Conservation (phyloP, 202 grass and related monocot species). For the Schoenoplectus tabernaemontani region DNA sequence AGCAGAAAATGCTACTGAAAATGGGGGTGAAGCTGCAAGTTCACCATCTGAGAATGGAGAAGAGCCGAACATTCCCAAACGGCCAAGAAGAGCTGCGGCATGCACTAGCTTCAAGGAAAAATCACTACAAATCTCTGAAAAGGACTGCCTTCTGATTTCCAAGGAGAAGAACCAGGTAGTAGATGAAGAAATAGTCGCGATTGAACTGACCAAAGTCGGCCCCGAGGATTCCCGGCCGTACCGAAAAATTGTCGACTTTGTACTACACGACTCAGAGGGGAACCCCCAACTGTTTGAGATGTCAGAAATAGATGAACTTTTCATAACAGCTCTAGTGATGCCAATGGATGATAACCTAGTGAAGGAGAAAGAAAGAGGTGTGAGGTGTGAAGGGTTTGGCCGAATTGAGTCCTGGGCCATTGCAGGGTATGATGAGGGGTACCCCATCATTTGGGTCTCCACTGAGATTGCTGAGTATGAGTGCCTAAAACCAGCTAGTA, state of each 20-base stretch:
- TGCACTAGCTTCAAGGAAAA: conserved; percentile 94
- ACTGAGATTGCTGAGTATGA: conserved; percentile 96
- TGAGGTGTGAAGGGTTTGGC: conserved; percentile 94
- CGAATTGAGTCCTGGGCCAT: conserved; percentile 90
- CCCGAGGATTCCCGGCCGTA: conserved; percentile 61
- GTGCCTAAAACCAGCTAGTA: conserved; percentile 84
- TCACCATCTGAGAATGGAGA: conserved; percentile 33
- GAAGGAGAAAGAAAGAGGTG: conserved; percentile 77
- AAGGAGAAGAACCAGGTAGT: conserved; percentile 58
- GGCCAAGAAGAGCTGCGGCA: conserved; percentile 74
- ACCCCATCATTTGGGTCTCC: conserved; percentile 72
- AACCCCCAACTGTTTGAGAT: conserved; percentile 93
- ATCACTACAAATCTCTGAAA: conserved; percentile 58
- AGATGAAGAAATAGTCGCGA: conserved; percentile 78
- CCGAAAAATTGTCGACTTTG: conserved; percentile 81
- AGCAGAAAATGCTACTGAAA: conserved; percentile 14
- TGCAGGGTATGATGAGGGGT: conserved; percentile 98
- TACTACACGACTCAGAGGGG: conserved; percentile 80
- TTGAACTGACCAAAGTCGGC: conserved; percentile 72
- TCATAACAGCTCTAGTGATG: conserved; percentile 90
- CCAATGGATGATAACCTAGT: conserved; percentile 77
- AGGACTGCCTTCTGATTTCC: conserved; percentile 42
- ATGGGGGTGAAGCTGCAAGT: background rate
- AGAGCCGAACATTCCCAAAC: conserved; percentile 33
- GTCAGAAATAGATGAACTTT: conserved; percentile 89